Base-by-base conservation (phyloP, 495 filamentous ascomycete species). In the Mycothermus thermophilus region DNA sequence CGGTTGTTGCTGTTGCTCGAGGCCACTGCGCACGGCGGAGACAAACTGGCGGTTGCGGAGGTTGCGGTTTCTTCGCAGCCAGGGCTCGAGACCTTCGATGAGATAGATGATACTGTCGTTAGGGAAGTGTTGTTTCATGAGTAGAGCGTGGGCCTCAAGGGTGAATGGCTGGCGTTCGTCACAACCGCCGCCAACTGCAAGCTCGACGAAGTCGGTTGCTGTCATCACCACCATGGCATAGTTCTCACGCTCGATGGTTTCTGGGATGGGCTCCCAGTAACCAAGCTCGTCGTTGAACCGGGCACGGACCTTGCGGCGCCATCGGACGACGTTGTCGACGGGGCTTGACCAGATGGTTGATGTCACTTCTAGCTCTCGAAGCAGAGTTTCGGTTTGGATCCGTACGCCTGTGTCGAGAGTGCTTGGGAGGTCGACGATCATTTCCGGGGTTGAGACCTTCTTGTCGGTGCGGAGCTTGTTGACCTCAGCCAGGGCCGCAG, bases 381-480 rank as follows among this genome's bases (percentile, higher is more conserved):
- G 61, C 16, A 74, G 64, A 13, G 71, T 71, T 15, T 71, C 66
- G 5, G 83, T 52, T 5, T 71, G 66, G 10, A 63, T 51, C 38
- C 80, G 67, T 35, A 75, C 68, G 29, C 69, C 60, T 7, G 60
- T 37, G 8, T 67, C 52, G 10, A 90, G 52, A 8, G 63, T 63
- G 6, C 47, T 56, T 1, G 81, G 69, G 14, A 93, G 59, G 53
- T 86, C 79, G 4, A 84, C 64, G n/a, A 93, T 80, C 81, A 93
- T 90, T 55, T 93, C 83, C 1, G 67, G 71, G 0, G 71, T 70
- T 0, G 81, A 77, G 11, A 77, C 66, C 45, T 84, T 90, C 58
- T 80, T 85, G 55, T 83, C 75, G 0, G 72, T 78, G 32, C 74
- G 77, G 3, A 78, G 59, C 48, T 76, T 84, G 56, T 93, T 90